phyloP scores from a whole-genome alignment of 2,329 filamentous ascomycete genomes.

The Dothideomycetes sp. region DNA sequence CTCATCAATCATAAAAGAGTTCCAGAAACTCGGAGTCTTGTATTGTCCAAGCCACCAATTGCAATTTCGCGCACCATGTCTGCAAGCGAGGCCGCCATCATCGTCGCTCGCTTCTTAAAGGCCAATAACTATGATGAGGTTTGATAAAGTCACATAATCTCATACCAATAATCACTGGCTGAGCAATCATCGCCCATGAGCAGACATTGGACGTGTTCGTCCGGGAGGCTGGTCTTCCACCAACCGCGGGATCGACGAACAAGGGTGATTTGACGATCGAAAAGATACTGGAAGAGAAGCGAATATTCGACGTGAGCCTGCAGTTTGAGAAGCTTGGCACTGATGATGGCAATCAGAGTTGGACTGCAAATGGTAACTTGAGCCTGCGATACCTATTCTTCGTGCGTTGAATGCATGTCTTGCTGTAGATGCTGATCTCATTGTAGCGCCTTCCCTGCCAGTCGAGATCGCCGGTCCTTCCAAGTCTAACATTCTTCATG shows the following conservation, averaged over 20 bases:
- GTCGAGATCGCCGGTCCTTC: constrained; percentile 36
- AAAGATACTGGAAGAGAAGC: constrained; percentile 52
- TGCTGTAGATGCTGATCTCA: too few relatives aligned
- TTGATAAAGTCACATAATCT: constrained; percentile 1
- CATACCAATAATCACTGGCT: background rate
- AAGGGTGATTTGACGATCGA: constrained; percentile 47
- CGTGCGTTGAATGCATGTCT: background rate
- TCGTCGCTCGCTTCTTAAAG: constrained; percentile 31
- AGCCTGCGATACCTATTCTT: background rate
- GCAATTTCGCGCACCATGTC: constrained; percentile 21
- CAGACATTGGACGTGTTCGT: constrained; percentile 51
- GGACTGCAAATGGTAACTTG: constrained; percentile 13
- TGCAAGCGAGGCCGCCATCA: constrained; percentile 24
- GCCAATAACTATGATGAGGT: constrained; percentile 30
- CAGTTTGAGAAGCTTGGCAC: constrained; percentile 47
- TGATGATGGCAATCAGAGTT: constrained; percentile 28
- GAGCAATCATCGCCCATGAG: too few relatives aligned
- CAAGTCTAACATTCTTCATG: constrained; percentile 45
- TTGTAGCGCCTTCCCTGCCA: constrained; percentile 38
- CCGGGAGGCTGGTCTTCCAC: constrained; percentile 44
- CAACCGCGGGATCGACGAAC: constrained; percentile 37
- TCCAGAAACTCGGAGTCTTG: constrained; percentile 3
- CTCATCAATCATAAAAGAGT: background rate
- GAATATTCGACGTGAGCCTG: constrained; percentile 45
- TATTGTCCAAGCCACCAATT: background rate